Evolutionary conservation across 129 eudicot genomes (phyloP).

Genomic region (sunflower (Helianthus annuus)): HanXRQr2.0-SUNRISE NC_035445.2:112690209-112690708

Average conservation of each 20-base stretch:
- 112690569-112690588: neutral
- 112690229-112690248: neutral
- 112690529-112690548: neutral
- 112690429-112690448: constrained; percentile 62
- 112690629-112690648: no score
- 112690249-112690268: constrained; percentile 1
- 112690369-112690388: constrained; percentile 90
- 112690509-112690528: constrained; percentile 8
- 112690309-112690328: constrained; percentile 3
- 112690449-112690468: constrained; percentile 68
- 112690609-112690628: no score
- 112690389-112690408: constrained; percentile 71
- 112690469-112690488: constrained; percentile 1
- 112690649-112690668: no score
- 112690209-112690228: neutral
- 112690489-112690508: neutral
- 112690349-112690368: constrained; percentile 89
- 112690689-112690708: no score
- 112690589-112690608: no score
- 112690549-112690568: neutral
- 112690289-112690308: neutral
- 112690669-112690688: no score
- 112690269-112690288: neutral
- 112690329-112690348: constrained; percentile 29
- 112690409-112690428: constrained; percentile 86